Evolutionary conservation across 257 asterid genomes (phyloP), one percentile per base, ranked within the genome.

Genomic region (Solanum chiquidenum): DNA sequence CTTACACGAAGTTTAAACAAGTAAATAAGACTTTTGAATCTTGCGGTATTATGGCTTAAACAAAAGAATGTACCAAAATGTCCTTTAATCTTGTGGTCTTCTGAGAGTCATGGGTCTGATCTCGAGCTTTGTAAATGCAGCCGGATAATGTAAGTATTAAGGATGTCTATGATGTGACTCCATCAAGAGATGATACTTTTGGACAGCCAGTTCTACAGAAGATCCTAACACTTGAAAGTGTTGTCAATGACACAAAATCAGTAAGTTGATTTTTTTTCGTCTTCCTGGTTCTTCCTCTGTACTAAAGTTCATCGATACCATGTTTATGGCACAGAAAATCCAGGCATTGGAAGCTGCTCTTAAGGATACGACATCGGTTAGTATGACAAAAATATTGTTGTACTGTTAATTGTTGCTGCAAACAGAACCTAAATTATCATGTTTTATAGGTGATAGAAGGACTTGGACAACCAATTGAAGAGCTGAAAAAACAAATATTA

Each of bases 311-410:
- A 77, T 35, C 9, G 62, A n/a, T 5, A 18, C 55, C 8, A 38
- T 27, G 7, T 68, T 37, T 80, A 16, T 74, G n/a, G 33, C 46
- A 34, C 93, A 95, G 97, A 94, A 95, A 93, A 91, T 95, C 62
- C 89, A 88, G 86, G 91, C 86, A 86, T 33, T 95, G 90, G 98
- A 92, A 91, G 91, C 75, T 74, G 95, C 94, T 69, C 88, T 95
- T 38, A 90, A 87, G 74, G 95, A 93, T n/a, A 91, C 94, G n/a
- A 94, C 93, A 88, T 72, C 79, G 95, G 98, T 94, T 84, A 92
- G 93, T 91, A 18, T 29, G 42, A 69, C 75, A 71, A 31, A 21
- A 27, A 29, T 16, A 13, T 40, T 46, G 64, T 83, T 46, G 66
- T 77, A 10, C 14, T 38, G 11, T 0, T 62, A 18, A 42, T 40